Evolutionary conservation across 139 green algal species (phyloP).

Genomic region (Chlamydomonas schloesseri): DNA sequence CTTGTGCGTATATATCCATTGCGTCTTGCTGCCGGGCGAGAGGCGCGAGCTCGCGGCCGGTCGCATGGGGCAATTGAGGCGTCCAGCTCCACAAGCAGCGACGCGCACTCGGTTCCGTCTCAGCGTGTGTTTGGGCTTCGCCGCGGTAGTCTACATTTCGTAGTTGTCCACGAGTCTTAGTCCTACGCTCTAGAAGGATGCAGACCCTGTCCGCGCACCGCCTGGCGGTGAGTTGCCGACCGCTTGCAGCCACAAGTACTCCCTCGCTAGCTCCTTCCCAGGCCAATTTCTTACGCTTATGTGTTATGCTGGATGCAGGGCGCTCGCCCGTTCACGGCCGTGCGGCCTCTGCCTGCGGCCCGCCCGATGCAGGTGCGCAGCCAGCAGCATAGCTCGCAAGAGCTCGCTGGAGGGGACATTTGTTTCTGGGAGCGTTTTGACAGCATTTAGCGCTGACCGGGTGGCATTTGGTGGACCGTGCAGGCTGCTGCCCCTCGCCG

Average conservation of each 20-base stretch:
- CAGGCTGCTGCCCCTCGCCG: slow-evolving; percentile 63
- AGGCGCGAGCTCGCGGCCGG: too few species aligned
- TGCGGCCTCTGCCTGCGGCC: slow-evolving; percentile 46
- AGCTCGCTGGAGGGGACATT: too few species aligned
- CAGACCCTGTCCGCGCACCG: slow-evolving; percentile 31
- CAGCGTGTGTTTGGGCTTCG: too few species aligned
- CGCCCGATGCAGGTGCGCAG: slow-evolving; percentile 51
- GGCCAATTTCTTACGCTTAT: too few species aligned
- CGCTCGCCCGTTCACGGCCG: slow-evolving; percentile 55
- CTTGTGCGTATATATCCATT: too few species aligned
- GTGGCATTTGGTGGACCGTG: neutral
- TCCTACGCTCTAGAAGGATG: slow-evolving; percentile 13
- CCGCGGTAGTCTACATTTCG: too few species aligned
- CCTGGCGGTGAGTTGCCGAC: neutral
- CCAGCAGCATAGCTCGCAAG: neutral
- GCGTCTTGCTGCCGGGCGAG: too few species aligned
- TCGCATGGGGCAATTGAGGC: too few species aligned
- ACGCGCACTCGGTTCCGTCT: too few species aligned
- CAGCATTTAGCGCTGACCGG: neutral
- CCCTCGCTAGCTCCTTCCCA: neutral
- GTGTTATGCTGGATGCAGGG: slow-evolving; percentile 1
- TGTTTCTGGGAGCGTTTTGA: neutral
- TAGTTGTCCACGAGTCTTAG: too few species aligned
- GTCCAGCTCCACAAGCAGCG: too few species aligned
- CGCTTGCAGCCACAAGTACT: neutral